These are phyloP conservation scores for Lactuca sativa DNA, from an alignment of 129 eudicot species.

Conservation along the genomic window DNA sequence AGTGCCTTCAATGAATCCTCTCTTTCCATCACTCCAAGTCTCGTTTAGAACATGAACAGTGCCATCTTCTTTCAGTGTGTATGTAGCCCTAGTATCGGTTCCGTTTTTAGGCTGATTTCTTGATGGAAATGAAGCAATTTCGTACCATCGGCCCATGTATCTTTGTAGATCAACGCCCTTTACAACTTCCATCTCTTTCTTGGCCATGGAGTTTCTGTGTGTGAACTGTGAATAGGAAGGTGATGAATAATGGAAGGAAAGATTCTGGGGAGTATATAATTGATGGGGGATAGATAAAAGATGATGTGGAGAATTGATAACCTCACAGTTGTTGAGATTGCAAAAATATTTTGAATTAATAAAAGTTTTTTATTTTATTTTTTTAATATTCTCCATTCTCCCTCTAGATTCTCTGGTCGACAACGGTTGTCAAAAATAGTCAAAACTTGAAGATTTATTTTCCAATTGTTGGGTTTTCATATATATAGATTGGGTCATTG, in stretches of 20 bases:
- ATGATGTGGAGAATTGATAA: constrained; percentile 4
- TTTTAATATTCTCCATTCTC: no score
- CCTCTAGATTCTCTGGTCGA: no score
- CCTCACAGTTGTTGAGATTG: not conserved
- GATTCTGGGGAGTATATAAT: not conserved
- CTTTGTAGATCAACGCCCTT: constrained; percentile 59
- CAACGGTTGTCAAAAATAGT: no score
- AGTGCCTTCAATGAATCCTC: constrained; percentile 70
- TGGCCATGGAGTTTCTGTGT: not conserved
- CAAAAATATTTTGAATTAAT: no score
- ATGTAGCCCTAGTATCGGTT: constrained; percentile 73
- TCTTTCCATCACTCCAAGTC: constrained; percentile 78
- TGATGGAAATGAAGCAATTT: constrained; percentile 83
- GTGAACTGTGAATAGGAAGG: not conserved
- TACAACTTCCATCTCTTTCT: constrained; percentile 67
- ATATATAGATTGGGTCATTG: no score
- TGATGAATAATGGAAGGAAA: not conserved
- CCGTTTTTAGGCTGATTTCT: constrained; percentile 67
- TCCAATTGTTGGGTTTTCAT: no score
- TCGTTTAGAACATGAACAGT: constrained; percentile 74
- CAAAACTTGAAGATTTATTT: no score
- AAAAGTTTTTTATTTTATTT: no score
- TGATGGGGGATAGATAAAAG: not conserved
- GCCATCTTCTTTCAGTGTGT: constrained; percentile 66
- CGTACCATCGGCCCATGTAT: constrained; percentile 95